Conservation (phyloP, 139 green algal genomes). For the Chlorella sorokiniana region DNA sequence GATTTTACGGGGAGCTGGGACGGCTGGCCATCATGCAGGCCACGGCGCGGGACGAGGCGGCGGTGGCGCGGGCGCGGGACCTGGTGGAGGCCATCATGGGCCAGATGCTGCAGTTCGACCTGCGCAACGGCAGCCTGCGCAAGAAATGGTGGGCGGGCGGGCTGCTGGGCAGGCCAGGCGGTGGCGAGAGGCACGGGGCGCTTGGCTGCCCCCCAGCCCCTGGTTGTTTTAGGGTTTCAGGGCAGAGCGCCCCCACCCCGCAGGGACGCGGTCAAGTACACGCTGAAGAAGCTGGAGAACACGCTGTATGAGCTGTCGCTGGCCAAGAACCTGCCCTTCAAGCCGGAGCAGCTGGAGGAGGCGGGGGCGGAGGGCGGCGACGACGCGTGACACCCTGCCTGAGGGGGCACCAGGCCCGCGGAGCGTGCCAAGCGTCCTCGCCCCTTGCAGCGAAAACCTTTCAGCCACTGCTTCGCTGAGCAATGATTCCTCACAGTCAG, state of each 20-base stretch:
- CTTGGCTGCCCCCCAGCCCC: background rate
- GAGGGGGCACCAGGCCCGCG: too few species aligned
- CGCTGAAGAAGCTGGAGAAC: slow-evolving; percentile 28
- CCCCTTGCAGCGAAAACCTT: too few species aligned
- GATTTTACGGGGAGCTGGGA: slow-evolving; percentile 76
- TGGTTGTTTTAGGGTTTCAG: slow-evolving; percentile 35
- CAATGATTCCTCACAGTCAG: too few species aligned
- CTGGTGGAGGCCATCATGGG: slow-evolving; percentile 73
- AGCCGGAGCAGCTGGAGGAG: background rate
- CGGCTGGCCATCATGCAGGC: slow-evolving; percentile 45
- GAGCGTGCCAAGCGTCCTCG: too few species aligned
- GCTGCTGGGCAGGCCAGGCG: background rate
- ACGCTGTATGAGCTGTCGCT: slow-evolving; percentile 19
- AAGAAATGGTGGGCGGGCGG: background rate
- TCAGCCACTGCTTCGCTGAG: too few species aligned
- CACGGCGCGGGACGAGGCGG: slow-evolving; percentile 16
- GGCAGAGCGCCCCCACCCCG: too few species aligned
- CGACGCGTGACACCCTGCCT: slow-evolving; percentile 3
- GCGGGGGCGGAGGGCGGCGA: background rate
- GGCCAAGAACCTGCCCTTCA: background rate
- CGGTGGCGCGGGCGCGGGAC: slow-evolving; percentile 43
- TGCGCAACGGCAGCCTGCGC: slow-evolving; percentile 12
- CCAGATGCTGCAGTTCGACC: slow-evolving; percentile 42
- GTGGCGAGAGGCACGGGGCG: too few species aligned
- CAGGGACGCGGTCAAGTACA: slow-evolving; percentile 23